Evolutionary conservation across 768 basidiomycete genomes (phyloP), one percentile per base, ranked within the genome.

Genomic region (Rubroboletus pulcherrimus): DNA sequence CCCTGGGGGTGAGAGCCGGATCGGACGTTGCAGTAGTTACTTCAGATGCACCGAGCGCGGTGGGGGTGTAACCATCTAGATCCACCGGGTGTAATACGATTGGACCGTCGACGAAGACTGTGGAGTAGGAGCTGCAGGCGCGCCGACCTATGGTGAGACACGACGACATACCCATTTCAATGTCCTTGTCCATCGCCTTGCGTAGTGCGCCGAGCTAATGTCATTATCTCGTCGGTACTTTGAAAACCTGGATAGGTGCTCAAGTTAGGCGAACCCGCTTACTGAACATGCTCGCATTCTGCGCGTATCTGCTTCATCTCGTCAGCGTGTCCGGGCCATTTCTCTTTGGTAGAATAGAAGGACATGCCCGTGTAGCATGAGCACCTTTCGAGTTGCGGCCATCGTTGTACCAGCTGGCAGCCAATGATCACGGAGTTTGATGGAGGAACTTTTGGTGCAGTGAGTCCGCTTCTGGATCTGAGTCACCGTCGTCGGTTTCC

Each of bases 91-190:
- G 75, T 10, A 93, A 74, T 40, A 89, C 73, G 44, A 81, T 77
- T 2, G 89, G 89, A 0, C 78, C 91, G 58, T 91, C 86, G 33
- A 89, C 63, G 66, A 91, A 90, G 5, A 91, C 91, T 91, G 58
- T 2, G 41, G 33, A 0, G 10, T 5, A 31, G 39, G 31, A 44
- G 37, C 17, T 57, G 55, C 45, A 34, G 55, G 55, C 29, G 2
- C 42, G 17, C 31, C 39, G 52, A 19, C 42, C 15, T 40, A 31
- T 14, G 21, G 17, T 34, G 43, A 26, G 5, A 44, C 5, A 14
- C 12, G 33, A 47, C 3, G 26, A 61, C 70, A 33, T 51, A 86
- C 89, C 85, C 52, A 90, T 74, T 59, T 91, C 87, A 39, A 89
- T 68, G 51, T 78, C 77, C 59, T 85, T 83, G 54, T 75, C 81